Conservation (phyloP, 2,329 filamentous ascomycete genomes). For the Pseudogymnoascus sp. region DNA sequence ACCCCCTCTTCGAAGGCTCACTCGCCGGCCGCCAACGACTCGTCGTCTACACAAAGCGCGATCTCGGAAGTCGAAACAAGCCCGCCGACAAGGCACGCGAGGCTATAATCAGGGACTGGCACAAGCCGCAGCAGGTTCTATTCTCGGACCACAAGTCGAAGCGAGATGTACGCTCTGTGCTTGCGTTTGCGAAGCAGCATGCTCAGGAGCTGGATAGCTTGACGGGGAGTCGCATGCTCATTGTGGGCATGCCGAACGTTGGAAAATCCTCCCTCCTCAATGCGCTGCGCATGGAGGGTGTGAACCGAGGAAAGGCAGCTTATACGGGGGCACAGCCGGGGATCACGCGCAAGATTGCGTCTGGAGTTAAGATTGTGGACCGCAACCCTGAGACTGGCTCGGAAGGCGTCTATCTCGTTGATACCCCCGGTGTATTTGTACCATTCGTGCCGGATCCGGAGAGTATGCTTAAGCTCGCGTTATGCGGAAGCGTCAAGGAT, state of each 20-base stretch:
- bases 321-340: slow-evolving; percentile 81
- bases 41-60: slow-evolving; percentile 85
- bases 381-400: slow-evolving; percentile 36
- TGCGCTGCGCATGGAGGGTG: slow-evolving; percentile 63
- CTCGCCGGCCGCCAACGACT: slow-evolving; percentile 67
- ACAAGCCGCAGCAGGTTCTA: slow-evolving; percentile 42
- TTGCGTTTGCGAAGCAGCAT: slow-evolving; percentile 44
- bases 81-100: slow-evolving; percentile 40
- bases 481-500: slow-evolving; percentile 87
- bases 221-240: slow-evolving; percentile 75
- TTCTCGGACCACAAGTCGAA: slow-evolving; percentile 45
- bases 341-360: slow-evolving; percentile 77
- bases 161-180: slow-evolving; percentile 34
- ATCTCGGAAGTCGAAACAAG: slow-evolving; percentile 52
- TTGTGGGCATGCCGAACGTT: slow-evolving; percentile 97
- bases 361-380: slow-evolving; percentile 72
- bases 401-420: slow-evolving; percentile 65
- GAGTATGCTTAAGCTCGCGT: slow-evolving; percentile 89
- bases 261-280: slow-evolving; percentile 96
- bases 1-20: slow-evolving; percentile 77
- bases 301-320: slow-evolving; percentile 62
- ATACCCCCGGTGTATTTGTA: slow-evolving; percentile 92
- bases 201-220: slow-evolving; percentile 50
- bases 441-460: slow-evolving; percentile 81
- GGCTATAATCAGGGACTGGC: slow-evolving; percentile 46